Percentiles rank a stretch among this genome's conserved stretches.
Evolutionary conservation across 345 rosid genomes (phyloP).

Genomic region (Hypericum androsaemum): DNA sequence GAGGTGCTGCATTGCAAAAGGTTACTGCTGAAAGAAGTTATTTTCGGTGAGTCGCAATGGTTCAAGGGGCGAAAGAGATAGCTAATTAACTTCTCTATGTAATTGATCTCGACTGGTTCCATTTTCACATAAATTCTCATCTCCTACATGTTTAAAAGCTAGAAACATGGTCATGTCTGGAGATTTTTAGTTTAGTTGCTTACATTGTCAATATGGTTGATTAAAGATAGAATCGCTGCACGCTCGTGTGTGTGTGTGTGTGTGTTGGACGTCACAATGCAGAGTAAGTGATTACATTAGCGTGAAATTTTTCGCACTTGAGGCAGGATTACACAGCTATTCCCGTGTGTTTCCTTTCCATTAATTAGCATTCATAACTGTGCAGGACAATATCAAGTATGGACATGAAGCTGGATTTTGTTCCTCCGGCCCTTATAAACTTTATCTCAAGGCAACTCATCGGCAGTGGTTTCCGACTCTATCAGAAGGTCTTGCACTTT

Average conservation of each 20-base stretch:
- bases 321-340: too few relatives aligned
- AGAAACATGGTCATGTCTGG: not conserved
- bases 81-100: too few relatives aligned
- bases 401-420: not conserved
- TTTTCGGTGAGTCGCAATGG: slow-evolving; percentile 1
- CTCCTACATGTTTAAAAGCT: not conserved
- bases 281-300: too few relatives aligned
- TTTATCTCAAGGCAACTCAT: slow-evolving; percentile 1
- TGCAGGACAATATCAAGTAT: not conserved
- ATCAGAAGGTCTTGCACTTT: not conserved
- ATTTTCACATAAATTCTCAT: not conserved
- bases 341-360: not conserved
- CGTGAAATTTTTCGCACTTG: too few relatives aligned
- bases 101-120: too few relatives aligned
- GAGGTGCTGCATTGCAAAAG: not conserved
- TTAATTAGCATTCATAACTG: slow-evolving; percentile 11
- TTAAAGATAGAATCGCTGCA: too few relatives aligned
- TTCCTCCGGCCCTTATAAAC: slow-evolving; percentile 3
- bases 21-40: not conserved
- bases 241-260: too few relatives aligned
- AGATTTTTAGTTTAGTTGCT: not conserved
- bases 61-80: too few relatives aligned
- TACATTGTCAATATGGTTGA: not conserved
- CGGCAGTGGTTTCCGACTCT: slow-evolving; percentile 1
- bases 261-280: too few relatives aligned